Evolutionary conservation across 805 yeast species (phyloP), one percentile per base, ranked within the genome.

Genomic region (Diddensiella caesifluorescens): DNA sequence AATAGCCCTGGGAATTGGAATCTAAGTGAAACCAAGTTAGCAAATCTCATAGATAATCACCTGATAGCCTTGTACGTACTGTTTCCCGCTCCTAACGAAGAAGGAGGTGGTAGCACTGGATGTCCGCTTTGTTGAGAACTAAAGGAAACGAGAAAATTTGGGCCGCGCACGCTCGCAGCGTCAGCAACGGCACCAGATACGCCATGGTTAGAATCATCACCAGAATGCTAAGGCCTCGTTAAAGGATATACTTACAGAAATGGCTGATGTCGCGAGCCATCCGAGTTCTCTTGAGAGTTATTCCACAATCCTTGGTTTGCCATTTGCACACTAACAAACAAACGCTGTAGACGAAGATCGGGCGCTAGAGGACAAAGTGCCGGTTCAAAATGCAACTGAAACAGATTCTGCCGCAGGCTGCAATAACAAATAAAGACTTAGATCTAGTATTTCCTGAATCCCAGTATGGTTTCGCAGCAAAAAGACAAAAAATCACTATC

Each of bases 101-200:
- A 44, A 9, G 64, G 64, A 4, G 63, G 61, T 13, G 64, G 64
- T 21, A 62, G 49, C 29, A 56, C 59, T n/a, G 64, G 62, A 36
- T 42, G 63, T n/a, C 57, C 59, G 9, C 44, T 45, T 28, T 46
- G 48, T 43, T 54, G 60, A 37, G 48, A 18, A 26, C 54, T 50
- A 36, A 18, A 33, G 25, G 45, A 38, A 42, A 50, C 27, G 33
- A 49, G 44, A 30, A 49, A 41, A 30, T n/a, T 10, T 15, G 18
- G 7, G 13, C 13, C 13, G 13, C 13, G 13, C 33, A 29, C 33
- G 9, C 18, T 15, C 18, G 12, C 27, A 23, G 27, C 7, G 27
- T 23, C 27, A 7, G 27, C 12, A 9, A 23, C 12, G 27, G 27
- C 7, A 23, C 7, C 7, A 23, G 7, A 23, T 12, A 23, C 32